phyloP scores from a whole-genome alignment of 306 rosid genomes.

The Dicorynia guianensis region DNA sequence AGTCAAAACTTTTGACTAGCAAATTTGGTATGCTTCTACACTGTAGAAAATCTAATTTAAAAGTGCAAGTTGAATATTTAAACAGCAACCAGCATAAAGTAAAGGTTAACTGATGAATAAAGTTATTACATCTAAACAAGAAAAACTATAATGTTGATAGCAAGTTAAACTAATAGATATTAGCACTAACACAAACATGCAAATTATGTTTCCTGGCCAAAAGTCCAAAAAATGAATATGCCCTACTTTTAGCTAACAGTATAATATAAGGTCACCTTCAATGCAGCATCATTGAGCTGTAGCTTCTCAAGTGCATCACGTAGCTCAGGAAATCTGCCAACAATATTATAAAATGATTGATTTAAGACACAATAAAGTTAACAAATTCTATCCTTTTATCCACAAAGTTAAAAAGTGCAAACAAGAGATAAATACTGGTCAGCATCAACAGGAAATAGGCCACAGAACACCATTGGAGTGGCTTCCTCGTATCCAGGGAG shows the following conservation, averaged over 20 bases:
- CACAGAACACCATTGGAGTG: slow-evolving; percentile 96
- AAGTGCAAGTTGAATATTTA: slow-evolving; percentile 29
- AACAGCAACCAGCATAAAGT: slow-evolving; percentile 32
- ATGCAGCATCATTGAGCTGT: slow-evolving; percentile 96
- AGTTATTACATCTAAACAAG: slow-evolving; percentile 19
- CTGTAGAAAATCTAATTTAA: slow-evolving; percentile 31
- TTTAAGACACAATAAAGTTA: slow-evolving; percentile 8
- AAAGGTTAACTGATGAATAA: slow-evolving; percentile 9
- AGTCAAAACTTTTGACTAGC: slow-evolving; percentile 32
- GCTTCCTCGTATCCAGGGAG: slow-evolving; percentile 95
- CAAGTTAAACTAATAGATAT: slow-evolving; percentile 22
- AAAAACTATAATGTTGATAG: slow-evolving; percentile 16
- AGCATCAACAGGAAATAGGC: slow-evolving; percentile 97
- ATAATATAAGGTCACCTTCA: slow-evolving; percentile 63
- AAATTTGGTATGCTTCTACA: slow-evolving; percentile 31
- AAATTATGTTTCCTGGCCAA: slow-evolving; percentile 13
- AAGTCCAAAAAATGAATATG: slow-evolving; percentile 33
- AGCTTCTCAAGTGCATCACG: slow-evolving; percentile 98
- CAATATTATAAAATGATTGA: slow-evolving; percentile 32
- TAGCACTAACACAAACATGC: slow-evolving; percentile 19
- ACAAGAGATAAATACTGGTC: slow-evolving; percentile 77
- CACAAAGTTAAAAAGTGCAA: slow-evolving; percentile 30
- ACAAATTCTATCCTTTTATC: slow-evolving; percentile 27
- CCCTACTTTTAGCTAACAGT: slow-evolving; percentile 36
- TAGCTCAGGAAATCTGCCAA: slow-evolving; percentile 80